Percentiles rank a stretch among this genome's conserved stretches.
Evolutionary conservation across 768 basidiomycete species (phyloP).

Genomic region (Strobilomyces echinocephalus): DNA sequence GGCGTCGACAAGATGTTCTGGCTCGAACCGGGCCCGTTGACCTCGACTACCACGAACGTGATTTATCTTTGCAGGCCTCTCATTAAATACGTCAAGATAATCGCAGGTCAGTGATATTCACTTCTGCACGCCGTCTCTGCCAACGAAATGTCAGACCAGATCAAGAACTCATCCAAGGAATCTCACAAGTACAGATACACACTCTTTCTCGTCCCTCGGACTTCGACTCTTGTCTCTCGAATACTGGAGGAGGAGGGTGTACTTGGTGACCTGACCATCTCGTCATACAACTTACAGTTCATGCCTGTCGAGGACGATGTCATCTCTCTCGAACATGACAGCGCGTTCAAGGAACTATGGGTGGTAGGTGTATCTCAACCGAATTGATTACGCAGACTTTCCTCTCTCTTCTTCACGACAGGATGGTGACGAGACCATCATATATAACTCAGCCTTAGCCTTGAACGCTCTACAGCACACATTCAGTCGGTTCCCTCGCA

Average conservation of each 20-base stretch:
- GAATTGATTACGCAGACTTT: not conserved
- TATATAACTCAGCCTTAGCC: conserved; percentile 87
- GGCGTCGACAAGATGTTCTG: conserved; percentile 99
- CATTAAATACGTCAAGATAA: conserved; percentile 80
- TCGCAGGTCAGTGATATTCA: conserved; percentile 63
- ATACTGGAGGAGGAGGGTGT: conserved; percentile 97
- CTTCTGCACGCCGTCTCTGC: conserved; percentile 17
- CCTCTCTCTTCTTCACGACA: conserved; percentile 27
- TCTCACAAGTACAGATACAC: conserved; percentile 80
- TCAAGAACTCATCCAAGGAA: conserved; percentile 72
- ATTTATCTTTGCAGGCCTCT: conserved; percentile 89
- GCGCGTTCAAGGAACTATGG: conserved; percentile 84
- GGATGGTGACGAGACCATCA: conserved; percentile 90
- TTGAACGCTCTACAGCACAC: conserved; percentile 76
- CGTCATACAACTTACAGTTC: conserved; percentile 87
- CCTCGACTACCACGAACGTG: conserved; percentile 80
- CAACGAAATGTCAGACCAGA: conserved; percentile 64
- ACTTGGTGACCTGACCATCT: conserved; percentile 85
- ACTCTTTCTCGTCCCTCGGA: conserved; percentile 80
- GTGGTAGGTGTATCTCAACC: conserved; percentile 52
- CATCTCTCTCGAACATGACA: conserved; percentile 82
- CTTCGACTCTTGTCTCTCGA: conserved; percentile 79
- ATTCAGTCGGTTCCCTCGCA: conserved; percentile 86
- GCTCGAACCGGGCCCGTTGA: conserved; percentile 86
- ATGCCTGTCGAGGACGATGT: conserved; percentile 93